Conservation (phyloP, 352 stramenopile genomes). For the Peronospora belbahrii region DNA sequence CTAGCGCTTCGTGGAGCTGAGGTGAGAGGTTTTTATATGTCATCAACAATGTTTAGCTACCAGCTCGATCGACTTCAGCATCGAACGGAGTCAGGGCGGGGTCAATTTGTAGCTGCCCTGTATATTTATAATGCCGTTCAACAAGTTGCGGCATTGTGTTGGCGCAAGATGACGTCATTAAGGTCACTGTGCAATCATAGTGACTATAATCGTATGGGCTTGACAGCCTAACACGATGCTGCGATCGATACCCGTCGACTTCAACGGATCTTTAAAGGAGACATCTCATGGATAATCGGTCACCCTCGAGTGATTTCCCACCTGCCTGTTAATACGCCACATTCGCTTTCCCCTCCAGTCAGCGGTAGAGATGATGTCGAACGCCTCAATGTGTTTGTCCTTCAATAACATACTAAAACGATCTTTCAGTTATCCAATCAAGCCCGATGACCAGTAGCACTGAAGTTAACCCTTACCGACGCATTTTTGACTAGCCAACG, state of each 20-base stretch:
- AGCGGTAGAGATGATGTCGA: slow-evolving; percentile 24
- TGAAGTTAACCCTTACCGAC: slow-evolving; percentile 2
- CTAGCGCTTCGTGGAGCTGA: neutral
- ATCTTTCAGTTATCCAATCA: slow-evolving; percentile 1
- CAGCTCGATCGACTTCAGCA: neutral
- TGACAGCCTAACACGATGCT: too few relatives aligned
- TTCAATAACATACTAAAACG: neutral
- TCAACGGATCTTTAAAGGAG: too few relatives aligned
- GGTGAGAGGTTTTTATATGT: too few relatives aligned
- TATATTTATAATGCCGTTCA: too few relatives aligned
- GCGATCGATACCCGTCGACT: neutral
- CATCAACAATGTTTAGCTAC: neutral
- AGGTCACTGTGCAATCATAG: neutral
- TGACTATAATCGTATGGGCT: too few relatives aligned
- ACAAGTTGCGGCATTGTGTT: too few relatives aligned
- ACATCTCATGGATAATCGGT: neutral
- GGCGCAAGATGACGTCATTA: too few relatives aligned
- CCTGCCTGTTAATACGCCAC: slow-evolving; percentile 19
- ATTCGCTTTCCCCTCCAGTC: slow-evolving; percentile 14
- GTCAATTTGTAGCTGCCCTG: too few relatives aligned
- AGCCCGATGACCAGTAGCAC: slow-evolving; percentile 3
- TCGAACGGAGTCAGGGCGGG: neutral
- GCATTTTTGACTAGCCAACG: too few relatives aligned
- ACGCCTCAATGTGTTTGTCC: slow-evolving; percentile 7
- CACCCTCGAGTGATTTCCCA: neutral